These are phyloP conservation scores for Hysterangium stoloniferum DNA, from an alignment of 768 basidiomycete genomes.

Conservation along the genomic window DNA sequence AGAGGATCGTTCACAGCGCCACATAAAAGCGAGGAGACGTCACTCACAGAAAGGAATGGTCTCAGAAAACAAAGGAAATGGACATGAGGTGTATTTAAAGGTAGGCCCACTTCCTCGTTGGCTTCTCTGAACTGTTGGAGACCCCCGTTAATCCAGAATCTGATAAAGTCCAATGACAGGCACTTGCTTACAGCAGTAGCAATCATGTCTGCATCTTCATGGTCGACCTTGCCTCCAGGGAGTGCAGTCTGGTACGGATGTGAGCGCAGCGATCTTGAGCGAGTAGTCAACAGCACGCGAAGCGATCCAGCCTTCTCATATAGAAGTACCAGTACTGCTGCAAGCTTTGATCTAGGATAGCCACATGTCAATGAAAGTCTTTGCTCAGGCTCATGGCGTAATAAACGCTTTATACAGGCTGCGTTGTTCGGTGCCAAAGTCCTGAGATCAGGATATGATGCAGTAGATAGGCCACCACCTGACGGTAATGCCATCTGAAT, in stretches of 20 bases:
- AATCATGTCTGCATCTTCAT: constrained; percentile 50
- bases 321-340: constrained; percentile 72
- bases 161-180: background rate
- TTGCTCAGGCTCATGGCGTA: background rate
- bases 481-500: too few relatives aligned
- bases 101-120: constrained; percentile 73
- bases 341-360: constrained; percentile 40
- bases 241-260: constrained; percentile 80
- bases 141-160: background rate
- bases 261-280: constrained; percentile 65
- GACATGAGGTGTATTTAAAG: constrained; percentile 46
- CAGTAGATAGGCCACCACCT: too few relatives aligned
- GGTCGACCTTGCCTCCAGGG: constrained; percentile 75
- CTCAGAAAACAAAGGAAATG: constrained; percentile 54
- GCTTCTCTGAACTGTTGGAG: constrained; percentile 69
- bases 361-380: constrained; percentile 21
- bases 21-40: background rate
- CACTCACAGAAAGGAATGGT: constrained; percentile 34
- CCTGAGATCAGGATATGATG: background rate
- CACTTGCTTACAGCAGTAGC: constrained; percentile 64
- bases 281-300: constrained; percentile 77
- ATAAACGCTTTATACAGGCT: constrained; percentile 1
- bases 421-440: background rate
- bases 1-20: background rate
- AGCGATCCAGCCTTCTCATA: constrained; percentile 63